Percentiles rank a stretch among this genome's conserved stretches.
phyloP scores from a whole-genome alignment of 768 basidiomycete genomes.

The Lactarius deliciosus region DNA sequence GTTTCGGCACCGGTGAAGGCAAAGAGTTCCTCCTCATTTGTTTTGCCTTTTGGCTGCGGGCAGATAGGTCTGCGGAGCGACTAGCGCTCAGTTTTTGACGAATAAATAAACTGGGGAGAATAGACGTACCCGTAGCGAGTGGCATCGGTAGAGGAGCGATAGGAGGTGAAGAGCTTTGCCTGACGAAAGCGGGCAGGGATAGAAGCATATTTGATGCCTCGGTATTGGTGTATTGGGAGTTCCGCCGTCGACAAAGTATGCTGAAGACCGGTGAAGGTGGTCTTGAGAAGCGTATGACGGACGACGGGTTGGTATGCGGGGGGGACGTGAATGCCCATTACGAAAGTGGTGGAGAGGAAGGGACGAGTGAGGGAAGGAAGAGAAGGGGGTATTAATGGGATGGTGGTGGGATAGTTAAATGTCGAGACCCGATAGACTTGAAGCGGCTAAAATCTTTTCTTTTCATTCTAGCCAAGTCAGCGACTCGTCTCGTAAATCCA shows the following conservation, averaged over 20 bases:
- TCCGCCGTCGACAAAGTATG: conserved; percentile 59
- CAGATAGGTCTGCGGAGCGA: conserved; percentile 60
- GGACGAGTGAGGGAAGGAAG: neutral
- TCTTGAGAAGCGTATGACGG: conserved; percentile 54
- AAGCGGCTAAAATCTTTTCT: no score
- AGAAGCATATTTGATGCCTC: conserved; percentile 75
- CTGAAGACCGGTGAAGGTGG: conserved; percentile 64
- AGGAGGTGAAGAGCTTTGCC: conserved; percentile 58
- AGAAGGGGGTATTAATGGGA: neutral
- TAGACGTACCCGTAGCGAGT: conserved; percentile 61
- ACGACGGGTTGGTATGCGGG: conserved; percentile 37
- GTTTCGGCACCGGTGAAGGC: conserved; percentile 53
- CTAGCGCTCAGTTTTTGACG: conserved; percentile 1
- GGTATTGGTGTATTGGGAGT: conserved; percentile 63
- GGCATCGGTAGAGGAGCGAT: conserved; percentile 59
- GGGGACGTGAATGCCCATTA: conserved; percentile 22
- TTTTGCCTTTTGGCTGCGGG: conserved; percentile 55
- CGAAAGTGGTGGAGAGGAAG: conserved; percentile 4
- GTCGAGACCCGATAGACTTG: neutral
- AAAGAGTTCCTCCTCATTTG: conserved; percentile 61
- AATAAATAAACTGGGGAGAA: neutral
- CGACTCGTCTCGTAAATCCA: neutral
- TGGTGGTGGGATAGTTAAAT: neutral
- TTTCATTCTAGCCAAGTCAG: no score
- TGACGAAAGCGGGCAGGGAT: conserved; percentile 76